A percentile compares a stretch with the other conserved stretches of the same genome.
Evolutionary conservation across 306 rosid genomes (phyloP).

Genomic region (apple (Malus domestica)): DNA sequence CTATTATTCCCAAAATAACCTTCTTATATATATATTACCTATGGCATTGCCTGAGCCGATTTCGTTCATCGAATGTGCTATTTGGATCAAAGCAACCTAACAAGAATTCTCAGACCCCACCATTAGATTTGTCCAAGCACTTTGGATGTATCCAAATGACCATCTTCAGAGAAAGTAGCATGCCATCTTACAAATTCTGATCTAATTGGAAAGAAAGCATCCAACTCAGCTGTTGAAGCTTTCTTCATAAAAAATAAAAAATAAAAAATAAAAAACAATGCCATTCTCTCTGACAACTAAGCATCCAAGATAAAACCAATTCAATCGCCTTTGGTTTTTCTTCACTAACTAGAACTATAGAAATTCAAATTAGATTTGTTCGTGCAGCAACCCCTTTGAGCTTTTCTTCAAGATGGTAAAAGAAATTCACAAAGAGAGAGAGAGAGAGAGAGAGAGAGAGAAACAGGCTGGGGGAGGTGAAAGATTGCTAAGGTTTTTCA

Average conservation of each 20-base stretch:
- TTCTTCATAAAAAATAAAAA: slow-evolving; percentile 4
- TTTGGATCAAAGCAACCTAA: slow-evolving; percentile 84
- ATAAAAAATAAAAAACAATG: not conserved
- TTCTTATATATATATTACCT: slow-evolving; percentile 38
- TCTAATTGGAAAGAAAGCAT: slow-evolving; percentile 37
- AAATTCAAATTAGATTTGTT: not conserved
- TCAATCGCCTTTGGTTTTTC: not conserved
- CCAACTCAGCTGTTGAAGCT: slow-evolving; percentile 33
- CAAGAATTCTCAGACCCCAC: slow-evolving; percentile 98
- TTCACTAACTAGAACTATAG: not conserved
- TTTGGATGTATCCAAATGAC: slow-evolving; percentile 69
- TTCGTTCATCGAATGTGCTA: slow-evolving; percentile 73
- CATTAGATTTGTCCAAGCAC: slow-evolving; percentile 80
- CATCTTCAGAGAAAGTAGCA: slow-evolving; percentile 63
- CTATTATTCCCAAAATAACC: too few species aligned
- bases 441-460: not conserved
- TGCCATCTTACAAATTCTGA: slow-evolving; percentile 56
- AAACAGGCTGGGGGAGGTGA: too few species aligned
- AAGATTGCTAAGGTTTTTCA: too few species aligned
- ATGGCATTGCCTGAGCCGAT: slow-evolving; percentile 50
- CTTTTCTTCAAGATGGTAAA: not conserved
- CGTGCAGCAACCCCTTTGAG: not conserved
- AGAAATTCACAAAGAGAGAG: not conserved
- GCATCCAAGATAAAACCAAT: slow-evolving; percentile 18
- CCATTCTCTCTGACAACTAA: slow-evolving; percentile 19